Base-by-base conservation (phyloP, 208 protist species). In the Leishmania arabica region DNA sequence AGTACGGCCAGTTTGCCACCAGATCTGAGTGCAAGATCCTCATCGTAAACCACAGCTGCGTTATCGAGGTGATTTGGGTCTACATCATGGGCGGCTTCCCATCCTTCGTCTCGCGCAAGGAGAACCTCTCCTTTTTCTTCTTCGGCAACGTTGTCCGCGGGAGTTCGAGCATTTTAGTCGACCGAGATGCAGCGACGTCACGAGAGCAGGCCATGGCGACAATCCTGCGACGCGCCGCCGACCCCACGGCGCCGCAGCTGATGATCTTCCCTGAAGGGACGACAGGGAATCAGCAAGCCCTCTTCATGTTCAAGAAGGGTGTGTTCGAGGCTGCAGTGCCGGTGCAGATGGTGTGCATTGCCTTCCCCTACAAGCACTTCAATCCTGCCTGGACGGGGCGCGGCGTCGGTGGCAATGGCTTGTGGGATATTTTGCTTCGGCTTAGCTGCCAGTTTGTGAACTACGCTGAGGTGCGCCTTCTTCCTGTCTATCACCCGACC, bases 261-360 rank as follows among this genome's bases (percentile, higher is more conserved):
- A 87, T 98, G 80, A 88, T 98, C 54, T 98, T 97, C 85, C 96
- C 96, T 9, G 95, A 98, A 74, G 96, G 96, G 60, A 97, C 95
- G 2, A 95, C 91, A 45, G 83, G 78, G 58, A 98, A 97, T 78
- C 91, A 96, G 69, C 64, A 87, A 51, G 84, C 89, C 9, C 88
- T 98, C 17, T 97, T 96, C 75, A 75, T 88, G 62, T 98, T 96
- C 85, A 92, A 92, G 76, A 95, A 88, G 47, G 96, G 96, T 37
- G 95, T 95, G 37, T 97, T 98, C 74, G 94, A 93, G 75, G 80
- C 92, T 19, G 95, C 94, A 37, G 87, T 82, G 69, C 95, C 96
- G 34, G 88, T 98, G 34, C 95, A 98, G 83, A 96, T 97, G 89
- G 85, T 98, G 64, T 97, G 94, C 81, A 79, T 96, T 45, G 81